Percentiles rank a stretch among this genome's conserved stretches.
These are phyloP conservation scores for Penicillium frequentans DNA, from an alignment of 2,329 filamentous ascomycete genomes.

Conservation along the genomic window DNA sequence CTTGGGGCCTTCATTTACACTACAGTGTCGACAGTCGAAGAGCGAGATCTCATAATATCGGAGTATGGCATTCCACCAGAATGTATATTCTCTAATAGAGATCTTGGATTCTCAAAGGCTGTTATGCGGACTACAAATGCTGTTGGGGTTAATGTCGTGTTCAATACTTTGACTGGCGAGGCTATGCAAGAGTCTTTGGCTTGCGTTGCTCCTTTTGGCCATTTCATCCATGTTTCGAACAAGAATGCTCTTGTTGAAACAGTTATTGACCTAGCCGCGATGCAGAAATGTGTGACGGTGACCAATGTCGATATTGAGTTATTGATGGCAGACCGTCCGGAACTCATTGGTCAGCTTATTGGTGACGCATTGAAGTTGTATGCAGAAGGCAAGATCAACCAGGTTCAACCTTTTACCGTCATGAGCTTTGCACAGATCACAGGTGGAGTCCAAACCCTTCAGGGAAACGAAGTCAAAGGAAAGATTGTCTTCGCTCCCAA, in stretches of 20 bases:
- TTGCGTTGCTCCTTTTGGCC: constrained; percentile 19
- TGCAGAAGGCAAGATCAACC: constrained; percentile 3
- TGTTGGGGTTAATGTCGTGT: constrained; percentile 18
- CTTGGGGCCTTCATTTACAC: constrained; percentile 11
- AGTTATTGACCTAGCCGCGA: constrained; percentile 4
- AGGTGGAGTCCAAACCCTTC: neutral
- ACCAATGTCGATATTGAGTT: constrained; percentile 11
- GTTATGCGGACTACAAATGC: constrained; percentile 16
- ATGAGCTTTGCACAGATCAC: constrained; percentile 11
- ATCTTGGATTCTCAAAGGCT: constrained; percentile 12
- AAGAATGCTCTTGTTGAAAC: neutral
- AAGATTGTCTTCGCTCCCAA: constrained; percentile 12
- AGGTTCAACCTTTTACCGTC: constrained; percentile 1
- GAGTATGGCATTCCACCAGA: constrained; percentile 9
- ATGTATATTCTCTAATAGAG: constrained; percentile 15
- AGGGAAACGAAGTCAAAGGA: neutral
- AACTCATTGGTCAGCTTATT: constrained; percentile 1
- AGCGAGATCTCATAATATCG: constrained; percentile 7
- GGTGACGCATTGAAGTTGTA: constrained; percentile 4
- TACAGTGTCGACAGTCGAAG: constrained; percentile 14
- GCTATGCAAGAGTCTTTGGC: constrained; percentile 13
- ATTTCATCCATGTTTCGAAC: constrained; percentile 14
- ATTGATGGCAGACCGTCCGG: constrained; percentile 9
- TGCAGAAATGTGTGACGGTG: constrained; percentile 10
- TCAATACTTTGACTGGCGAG: constrained; percentile 18